Base-by-base conservation (phyloP, 768 basidiomycete genomes). In the Phanerodontia chrysosporium region DNA sequence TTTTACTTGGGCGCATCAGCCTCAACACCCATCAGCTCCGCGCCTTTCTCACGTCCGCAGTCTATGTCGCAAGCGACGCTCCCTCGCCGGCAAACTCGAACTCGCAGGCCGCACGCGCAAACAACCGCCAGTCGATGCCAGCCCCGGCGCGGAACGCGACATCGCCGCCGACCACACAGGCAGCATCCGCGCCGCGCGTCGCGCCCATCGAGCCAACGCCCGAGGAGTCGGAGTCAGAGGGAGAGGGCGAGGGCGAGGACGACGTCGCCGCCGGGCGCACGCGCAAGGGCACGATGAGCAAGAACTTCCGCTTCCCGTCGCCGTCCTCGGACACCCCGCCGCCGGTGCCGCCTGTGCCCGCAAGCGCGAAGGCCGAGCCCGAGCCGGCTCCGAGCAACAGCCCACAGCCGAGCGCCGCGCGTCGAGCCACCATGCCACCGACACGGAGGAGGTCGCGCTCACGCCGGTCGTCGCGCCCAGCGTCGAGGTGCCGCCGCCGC, bases 1-100 rank as follows among this genome's bases (percentile, higher is more conserved):
- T 92, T 84, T 69, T 93, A 93, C 67, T 84, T 93, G n/a, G 90
- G 90, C 21, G 80, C 83, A 14, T 82, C 76, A n/a, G 79, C 82
- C 0, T 73, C 75, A 1, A 72, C 79, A 7, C 78, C 83, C 0
- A 70, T 83, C 2, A 72, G 65, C 46, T 52, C 67, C 2, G 55
- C 68, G 27, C 64, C 77, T 0, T 73, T 78, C 70, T 73, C 76
- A 51, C 80, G 89, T 4, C 84, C 87, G 0, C 86, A 88, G 61
- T 90, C 89, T 22, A 88, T 92, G 84, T 91, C 89, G 0, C 86
- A 89, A 70, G 81, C 83, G 2, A 76, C 79, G 27, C 73, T 84
- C 1, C 76, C 80, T 76, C 78, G 18, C 71, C 83, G 4, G 73
- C 57, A 65, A 68, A 65, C 52, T 70, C 70, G n/a, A 61, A 69